Conservation (phyloP, 1,284 basidiomycete genomes). For the Schizophyllum commune region DNA sequence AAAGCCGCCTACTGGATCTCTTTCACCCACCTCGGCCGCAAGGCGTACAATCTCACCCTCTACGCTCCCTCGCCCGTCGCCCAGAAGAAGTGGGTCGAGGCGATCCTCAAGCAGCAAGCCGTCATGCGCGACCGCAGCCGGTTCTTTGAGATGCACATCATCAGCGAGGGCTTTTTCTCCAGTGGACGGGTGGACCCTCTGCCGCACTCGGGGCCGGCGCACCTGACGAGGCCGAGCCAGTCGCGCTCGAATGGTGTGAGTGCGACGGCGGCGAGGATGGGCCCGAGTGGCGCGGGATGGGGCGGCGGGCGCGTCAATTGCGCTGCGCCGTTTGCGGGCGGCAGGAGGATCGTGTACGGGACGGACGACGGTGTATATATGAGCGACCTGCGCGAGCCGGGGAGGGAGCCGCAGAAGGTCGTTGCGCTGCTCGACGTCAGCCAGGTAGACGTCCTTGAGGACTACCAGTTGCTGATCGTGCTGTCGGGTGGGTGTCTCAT, state of each 20-base stretch:
- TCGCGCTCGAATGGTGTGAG: neutral
- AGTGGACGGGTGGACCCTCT: neutral
- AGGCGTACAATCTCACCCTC: constrained; percentile 88
- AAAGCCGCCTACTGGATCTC: constrained; percentile 92
- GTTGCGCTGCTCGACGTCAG: constrained; percentile 85
- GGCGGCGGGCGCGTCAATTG: constrained; percentile 87
- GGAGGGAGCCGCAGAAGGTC: constrained; percentile 85
- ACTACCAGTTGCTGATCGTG: constrained; percentile 93
- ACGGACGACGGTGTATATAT: constrained; percentile 97
- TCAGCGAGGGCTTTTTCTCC: constrained; percentile 83
- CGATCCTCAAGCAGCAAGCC: constrained; percentile 87
- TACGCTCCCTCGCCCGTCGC: constrained; percentile 86
- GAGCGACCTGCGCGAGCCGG: constrained; percentile 73
- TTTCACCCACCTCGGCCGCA: constrained; percentile 89
- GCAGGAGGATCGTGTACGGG: constrained; percentile 88
- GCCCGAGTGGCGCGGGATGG: neutral
- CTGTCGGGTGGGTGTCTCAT: constrained; percentile 83
- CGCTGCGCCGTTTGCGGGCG: constrained; percentile 87
- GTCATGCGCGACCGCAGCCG: constrained; percentile 76
- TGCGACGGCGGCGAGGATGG: neutral
- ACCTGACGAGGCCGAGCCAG: neutral
- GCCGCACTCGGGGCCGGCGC: neutral
- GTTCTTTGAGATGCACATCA: constrained; percentile 81
- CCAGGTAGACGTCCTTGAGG: constrained; percentile 95
- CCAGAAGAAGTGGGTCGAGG: constrained; percentile 93